Conservation (phyloP, 1,284 basidiomycete species). For the Cutaneotrichosporon cavernicola region DNA sequence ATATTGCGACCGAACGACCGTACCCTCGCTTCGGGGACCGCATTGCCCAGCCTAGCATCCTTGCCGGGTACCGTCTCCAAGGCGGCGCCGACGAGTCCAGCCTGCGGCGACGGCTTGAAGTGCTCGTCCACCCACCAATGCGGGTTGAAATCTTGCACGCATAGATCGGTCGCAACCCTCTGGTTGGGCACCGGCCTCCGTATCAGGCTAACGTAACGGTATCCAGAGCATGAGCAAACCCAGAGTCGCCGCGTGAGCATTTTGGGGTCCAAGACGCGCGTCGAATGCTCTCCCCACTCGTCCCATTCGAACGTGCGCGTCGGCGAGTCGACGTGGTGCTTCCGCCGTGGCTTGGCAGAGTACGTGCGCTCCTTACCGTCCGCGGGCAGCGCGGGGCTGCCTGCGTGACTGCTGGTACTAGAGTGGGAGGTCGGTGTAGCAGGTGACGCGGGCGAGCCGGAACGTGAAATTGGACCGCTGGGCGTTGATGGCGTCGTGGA, state of each 20-base stretch:
- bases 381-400: neutral
- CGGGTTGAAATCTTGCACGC: constrained; percentile 46
- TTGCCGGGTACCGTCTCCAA: neutral
- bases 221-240: constrained; percentile 52
- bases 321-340: constrained; percentile 2
- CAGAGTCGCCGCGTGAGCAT: constrained; percentile 32
- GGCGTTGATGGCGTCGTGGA: neutral
- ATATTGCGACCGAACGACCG: constrained; percentile 9
- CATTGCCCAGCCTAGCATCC: constrained; percentile 1
- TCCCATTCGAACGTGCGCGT: constrained; percentile 32
- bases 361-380: constrained; percentile 11
- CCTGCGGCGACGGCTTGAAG: neutral
- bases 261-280: constrained; percentile 39
- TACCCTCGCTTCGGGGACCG: constrained; percentile 9
- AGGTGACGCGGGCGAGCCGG: neutral
- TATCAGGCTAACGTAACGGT: constrained; percentile 41
- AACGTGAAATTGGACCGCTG: neutral
- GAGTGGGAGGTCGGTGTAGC: neutral
- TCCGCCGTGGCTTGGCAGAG: constrained; percentile 4
- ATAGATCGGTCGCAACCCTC: constrained; percentile 3
- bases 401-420: neutral
- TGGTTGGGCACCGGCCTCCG: constrained; percentile 1
- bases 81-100: neutral
- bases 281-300: constrained; percentile 43
- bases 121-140: constrained; percentile 21